phyloP scores from a whole-genome alignment of 805 yeast genomes.

The Jamesozyma rosinii region DNA sequence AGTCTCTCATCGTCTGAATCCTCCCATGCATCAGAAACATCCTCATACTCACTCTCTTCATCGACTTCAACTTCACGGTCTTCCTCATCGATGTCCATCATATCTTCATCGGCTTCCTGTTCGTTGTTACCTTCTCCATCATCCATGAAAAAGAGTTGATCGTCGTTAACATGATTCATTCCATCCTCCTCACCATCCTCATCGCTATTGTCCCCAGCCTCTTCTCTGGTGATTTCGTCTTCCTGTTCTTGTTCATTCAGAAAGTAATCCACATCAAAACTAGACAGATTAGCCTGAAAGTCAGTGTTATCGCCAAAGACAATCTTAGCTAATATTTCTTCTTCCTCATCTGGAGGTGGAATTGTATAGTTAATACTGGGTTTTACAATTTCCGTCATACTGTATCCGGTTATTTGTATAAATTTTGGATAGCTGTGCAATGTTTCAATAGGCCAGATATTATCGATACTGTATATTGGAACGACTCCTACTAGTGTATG shows the following conservation, averaged over 20 bases:
- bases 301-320: conserved; percentile 78
- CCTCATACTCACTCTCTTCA: conserved; percentile 27
- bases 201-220: conserved; percentile 22
- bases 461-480: no score
- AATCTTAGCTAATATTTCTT: conserved; percentile 62
- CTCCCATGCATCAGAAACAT: conserved; percentile 56
- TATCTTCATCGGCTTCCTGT: conserved; percentile 24
- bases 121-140: conserved; percentile 21
- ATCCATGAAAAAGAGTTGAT: conserved; percentile 20
- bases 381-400: background rate
- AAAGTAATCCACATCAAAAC: conserved; percentile 41
- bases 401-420: no score
- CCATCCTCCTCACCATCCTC: conserved; percentile 28
- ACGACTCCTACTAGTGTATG: no score
- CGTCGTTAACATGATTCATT: conserved; percentile 20
- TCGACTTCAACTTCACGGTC: no score
- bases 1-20: conserved; percentile 87
- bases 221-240: conserved; percentile 25
- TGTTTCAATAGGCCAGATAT: no score
- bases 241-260: conserved; percentile 35
- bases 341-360: conserved; percentile 80
- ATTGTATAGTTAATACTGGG: conserved; percentile 9
- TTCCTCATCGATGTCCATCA: conserved; percentile 40
- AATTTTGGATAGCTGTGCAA: no score
- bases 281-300: conserved; percentile 47